Base-by-base conservation (phyloP, 495 filamentous ascomycete genomes). In the Aspergillus wentii region DNA sequence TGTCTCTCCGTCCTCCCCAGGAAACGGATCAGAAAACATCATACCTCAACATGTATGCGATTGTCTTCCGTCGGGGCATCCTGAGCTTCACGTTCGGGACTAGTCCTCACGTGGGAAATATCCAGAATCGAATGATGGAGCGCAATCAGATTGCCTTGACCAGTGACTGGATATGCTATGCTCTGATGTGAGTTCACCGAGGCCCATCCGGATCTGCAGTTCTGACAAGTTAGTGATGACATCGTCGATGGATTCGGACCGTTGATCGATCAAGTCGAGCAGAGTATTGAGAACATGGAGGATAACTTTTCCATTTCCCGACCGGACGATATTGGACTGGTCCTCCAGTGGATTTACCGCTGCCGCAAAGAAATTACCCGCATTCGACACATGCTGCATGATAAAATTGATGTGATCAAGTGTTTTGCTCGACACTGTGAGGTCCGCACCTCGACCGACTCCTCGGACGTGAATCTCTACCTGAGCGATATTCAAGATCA, bases 111-210 rank as follows among this genome's bases (percentile, higher is more conserved):
- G 82, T 83, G 5, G 74, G 74, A 10, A 82, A 89, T 44, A 89
- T 95, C 26, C 79, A 87, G 38, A 84, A 83, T 65, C 76, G 90
- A 40, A 94, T 96, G 49, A 79, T 83, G 0, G 82, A 83, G 52
- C 69, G 95, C 36, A 83, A 88, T 49, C 90, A 91, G 51, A 77
- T 95, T 41, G 75, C 81, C 8, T 64, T 95, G 41, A 88, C 84
- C 29, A 85, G 85, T 48, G 90, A 96, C 59, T 96, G 90, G 90
- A 88, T 96, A 49, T 96, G 89, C 61, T 96, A 96, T 54, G 90
- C 90, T 13, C 71, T 96, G 50, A 96, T 96, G 83, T 87, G 70
- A 71, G 80, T 61, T 17, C 66, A 38, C 4, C 10, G n/a, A n/a
- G n/a, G n/a, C n/a, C n/a, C n/a, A n/a, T n/a, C n/a, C n/a, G n/a